A percentile compares a stretch with the other conserved stretches of the same genome.
phyloP scores from a whole-genome alignment of 768 basidiomycete genomes.

The Leccinellum rugosiceps region DNA sequence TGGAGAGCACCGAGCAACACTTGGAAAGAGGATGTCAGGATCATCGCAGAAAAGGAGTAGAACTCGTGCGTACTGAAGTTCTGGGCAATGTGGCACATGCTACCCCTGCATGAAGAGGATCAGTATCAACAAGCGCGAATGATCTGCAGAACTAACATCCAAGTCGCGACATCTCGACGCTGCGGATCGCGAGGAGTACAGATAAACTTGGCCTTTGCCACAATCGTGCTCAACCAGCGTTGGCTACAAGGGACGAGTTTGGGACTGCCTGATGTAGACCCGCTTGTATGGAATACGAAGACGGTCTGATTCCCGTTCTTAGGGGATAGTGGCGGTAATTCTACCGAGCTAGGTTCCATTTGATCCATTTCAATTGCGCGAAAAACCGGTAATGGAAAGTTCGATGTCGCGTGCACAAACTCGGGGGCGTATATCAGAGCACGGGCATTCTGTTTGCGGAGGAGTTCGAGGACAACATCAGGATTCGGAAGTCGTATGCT shows the following conservation, averaged over 20 bases:
- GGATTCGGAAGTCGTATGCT: conserved; percentile 76
- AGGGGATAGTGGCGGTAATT: conserved; percentile 43
- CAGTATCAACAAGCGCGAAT: conserved; percentile 23
- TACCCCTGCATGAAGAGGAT: conserved; percentile 54
- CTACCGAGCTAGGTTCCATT: conserved; percentile 35
- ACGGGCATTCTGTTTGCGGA: conserved; percentile 56
- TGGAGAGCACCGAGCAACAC: conserved; percentile 73
- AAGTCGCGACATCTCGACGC: conserved; percentile 66
- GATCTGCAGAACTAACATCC: conserved; percentile 54
- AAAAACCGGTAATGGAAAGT: conserved; percentile 49
- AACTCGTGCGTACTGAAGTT: conserved; percentile 56
- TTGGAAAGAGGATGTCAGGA: conserved; percentile 10
- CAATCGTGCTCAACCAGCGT: conserved; percentile 59
- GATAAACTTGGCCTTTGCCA: conserved; percentile 57
- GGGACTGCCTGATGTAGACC: conserved; percentile 80
- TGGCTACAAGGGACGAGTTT: conserved; percentile 73
- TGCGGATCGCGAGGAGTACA: conserved; percentile 45
- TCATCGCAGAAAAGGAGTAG: conserved; percentile 21
- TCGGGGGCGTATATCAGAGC: conserved; percentile 65
- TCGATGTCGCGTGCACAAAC: conserved; percentile 42
- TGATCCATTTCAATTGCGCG: conserved; percentile 40
- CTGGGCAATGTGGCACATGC: conserved; percentile 82
- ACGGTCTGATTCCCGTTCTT: conserved; percentile 41
- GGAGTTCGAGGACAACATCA: conserved; percentile 64
- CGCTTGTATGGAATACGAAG: conserved; percentile 78